phyloP scores from a whole-genome alignment of 225 moss, liverwort and hornwort genomes.

The Neckera pumila region DNA sequence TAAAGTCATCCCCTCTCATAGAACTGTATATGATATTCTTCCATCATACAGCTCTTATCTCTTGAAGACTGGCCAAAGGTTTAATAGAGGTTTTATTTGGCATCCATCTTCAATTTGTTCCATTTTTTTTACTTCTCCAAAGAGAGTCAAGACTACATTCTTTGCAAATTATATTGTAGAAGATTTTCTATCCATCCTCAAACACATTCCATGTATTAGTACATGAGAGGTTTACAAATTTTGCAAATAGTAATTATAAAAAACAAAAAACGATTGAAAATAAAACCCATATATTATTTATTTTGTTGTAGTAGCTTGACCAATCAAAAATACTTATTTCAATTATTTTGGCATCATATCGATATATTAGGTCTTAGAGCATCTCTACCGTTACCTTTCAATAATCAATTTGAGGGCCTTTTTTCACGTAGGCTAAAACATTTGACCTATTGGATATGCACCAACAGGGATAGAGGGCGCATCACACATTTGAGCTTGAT shows the following conservation, averaged over 20 bases:
- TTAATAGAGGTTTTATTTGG: background rate
- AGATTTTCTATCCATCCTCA: no score
- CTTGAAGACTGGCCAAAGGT: rapidly evolving
- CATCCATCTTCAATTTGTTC: background rate
- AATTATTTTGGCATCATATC: background rate
- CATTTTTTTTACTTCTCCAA: background rate
- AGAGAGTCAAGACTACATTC: background rate
- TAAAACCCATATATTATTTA: background rate
- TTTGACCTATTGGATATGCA: rapidly evolving
- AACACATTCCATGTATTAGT: rapidly evolving
- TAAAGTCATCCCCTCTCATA: rapidly evolving
- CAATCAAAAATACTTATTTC: background rate
- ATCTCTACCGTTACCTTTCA: rapidly evolving
- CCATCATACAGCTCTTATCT: rapidly evolving
- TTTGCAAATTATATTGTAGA: background rate
- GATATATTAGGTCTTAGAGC: background rate
- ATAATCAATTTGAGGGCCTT: rapidly evolving
- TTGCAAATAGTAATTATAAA: background rate
- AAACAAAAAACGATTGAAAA: background rate
- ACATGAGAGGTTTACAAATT: no score
- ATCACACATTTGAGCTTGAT: background rate
- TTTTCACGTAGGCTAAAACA: rapidly evolving
- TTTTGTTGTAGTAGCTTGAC: background rate
- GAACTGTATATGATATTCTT: rapidly evolving
- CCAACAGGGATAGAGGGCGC: rapidly evolving